These are phyloP conservation scores for Cyanidiococcus yangmingshanensis DNA, from an alignment of 23 red algal species.

Conservation along the genomic window DNA sequence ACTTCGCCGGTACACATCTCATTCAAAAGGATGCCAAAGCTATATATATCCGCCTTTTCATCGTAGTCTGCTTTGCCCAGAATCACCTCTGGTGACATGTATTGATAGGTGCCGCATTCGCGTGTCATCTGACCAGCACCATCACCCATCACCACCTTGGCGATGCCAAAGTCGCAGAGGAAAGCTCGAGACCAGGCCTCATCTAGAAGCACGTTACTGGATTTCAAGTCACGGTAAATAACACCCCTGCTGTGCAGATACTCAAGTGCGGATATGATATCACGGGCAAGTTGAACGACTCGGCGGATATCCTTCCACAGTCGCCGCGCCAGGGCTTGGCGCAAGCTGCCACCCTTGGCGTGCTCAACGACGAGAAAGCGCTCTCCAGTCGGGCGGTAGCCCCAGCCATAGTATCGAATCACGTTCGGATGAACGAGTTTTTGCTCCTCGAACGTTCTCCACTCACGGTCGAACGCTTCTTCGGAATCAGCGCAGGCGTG, in stretches of 20 bases:
- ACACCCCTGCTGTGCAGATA: conserved; percentile 34
- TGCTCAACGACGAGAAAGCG: conserved; percentile 40
- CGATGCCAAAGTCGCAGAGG: conserved; percentile 9
- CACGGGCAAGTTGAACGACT: conserved; percentile 27
- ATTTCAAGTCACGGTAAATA: conserved; percentile 48
- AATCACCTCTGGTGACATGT: conserved; percentile 98
- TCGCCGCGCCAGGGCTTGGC: conserved; percentile 33
- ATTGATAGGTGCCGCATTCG: conserved; percentile 43
- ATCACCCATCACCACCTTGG: conserved; percentile 1
- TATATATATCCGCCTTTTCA: conserved; percentile 87
- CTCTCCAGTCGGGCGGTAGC: conserved; percentile 16
- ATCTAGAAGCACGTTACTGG: conserved; percentile 41
- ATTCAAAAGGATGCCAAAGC: conserved; percentile 82
- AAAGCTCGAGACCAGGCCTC: neutral
- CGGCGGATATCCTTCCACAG: neutral
- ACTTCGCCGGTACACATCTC: conserved; percentile 85
- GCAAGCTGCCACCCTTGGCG: conserved; percentile 55
- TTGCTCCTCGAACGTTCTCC: conserved; percentile 31
- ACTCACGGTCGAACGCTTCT: conserved; percentile 43
- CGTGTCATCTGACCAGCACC: conserved; percentile 10
- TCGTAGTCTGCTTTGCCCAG: conserved; percentile 60
- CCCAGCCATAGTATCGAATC: conserved; percentile 37
- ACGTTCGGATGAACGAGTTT: conserved; percentile 35
- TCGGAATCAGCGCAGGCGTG: conserved; percentile 10
- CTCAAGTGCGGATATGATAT: conserved; percentile 30